Percentiles rank a stretch among this genome's conserved stretches.
Conservation (phyloP, 345 rosid genomes). For the Gossypium raimondii region DNA sequence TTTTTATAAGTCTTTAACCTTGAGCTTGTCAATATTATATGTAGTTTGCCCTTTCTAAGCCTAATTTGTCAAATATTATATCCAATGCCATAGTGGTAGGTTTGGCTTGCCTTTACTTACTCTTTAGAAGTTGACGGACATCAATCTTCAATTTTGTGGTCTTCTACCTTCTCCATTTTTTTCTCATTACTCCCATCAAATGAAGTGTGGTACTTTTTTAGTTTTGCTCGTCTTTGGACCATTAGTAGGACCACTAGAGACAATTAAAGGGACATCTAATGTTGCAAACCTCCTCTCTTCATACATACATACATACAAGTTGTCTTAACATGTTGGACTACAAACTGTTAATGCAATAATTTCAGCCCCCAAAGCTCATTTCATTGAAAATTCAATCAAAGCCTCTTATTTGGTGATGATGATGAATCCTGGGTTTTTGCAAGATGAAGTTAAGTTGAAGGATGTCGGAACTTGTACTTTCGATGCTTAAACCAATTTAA, state of each 20-base stretch:
- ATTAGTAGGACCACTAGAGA: not conserved
- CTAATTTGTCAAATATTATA: too few relatives aligned
- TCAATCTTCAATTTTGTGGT: too few relatives aligned
- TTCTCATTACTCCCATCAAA: not conserved
- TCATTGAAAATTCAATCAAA: not conserved
- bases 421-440: too few relatives aligned
- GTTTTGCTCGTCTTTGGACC: not conserved
- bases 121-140: too few relatives aligned
- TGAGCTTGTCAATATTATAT: too few relatives aligned
- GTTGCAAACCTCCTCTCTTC: slow-evolving; percentile 12
- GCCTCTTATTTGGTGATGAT: not conserved
- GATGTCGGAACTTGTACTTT: too few relatives aligned
- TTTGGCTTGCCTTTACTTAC: too few relatives aligned
- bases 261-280: slow-evolving; percentile 6
- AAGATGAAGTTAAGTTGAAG: too few relatives aligned
- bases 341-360: not conserved
- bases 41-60: too few relatives aligned
- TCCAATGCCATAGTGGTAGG: too few relatives aligned
- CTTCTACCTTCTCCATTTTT: not conserved
- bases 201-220: not conserved
- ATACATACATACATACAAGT: not conserved
- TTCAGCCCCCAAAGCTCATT: not conserved
- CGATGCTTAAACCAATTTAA: too few relatives aligned
- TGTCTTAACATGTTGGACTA: slow-evolving; percentile 20
- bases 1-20: too few relatives aligned